phyloP scores from a whole-genome alignment of 345 rosid species.

The Hibiscus trionum region DNA sequence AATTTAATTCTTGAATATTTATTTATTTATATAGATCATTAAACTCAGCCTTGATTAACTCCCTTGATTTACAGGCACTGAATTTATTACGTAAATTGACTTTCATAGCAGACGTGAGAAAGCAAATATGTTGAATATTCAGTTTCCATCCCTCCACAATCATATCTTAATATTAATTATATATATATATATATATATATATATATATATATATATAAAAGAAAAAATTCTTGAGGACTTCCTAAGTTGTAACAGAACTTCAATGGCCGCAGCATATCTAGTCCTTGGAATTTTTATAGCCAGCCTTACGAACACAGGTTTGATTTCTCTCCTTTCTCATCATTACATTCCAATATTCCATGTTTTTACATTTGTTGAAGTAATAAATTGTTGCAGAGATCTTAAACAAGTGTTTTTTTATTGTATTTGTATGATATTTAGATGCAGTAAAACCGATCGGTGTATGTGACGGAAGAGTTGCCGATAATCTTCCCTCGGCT shows the following conservation, averaged over 20 bases:
- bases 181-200: too few species aligned
- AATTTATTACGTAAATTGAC: neutral
- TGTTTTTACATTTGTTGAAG: neutral
- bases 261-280: neutral
- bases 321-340: neutral
- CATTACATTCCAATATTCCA: neutral
- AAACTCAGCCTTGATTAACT: neutral
- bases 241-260: neutral
- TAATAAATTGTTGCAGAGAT: too few species aligned
- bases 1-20: too few species aligned
- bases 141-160: neutral
- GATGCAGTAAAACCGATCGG: neutral
- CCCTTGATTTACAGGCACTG: neutral
- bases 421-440: too few species aligned
- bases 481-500: neutral
- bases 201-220: too few species aligned
- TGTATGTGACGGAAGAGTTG: neutral
- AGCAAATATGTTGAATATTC: neutral
- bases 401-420: too few species aligned
- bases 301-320: neutral
- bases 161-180: neutral
- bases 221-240: neutral
- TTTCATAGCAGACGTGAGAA: too few species aligned
- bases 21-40: too few species aligned
- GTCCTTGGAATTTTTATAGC: neutral